Conservation (phyloP, 225 moss, liverwort and hornwort genomes). For the Pseudisothecium myosuroides region DNA sequence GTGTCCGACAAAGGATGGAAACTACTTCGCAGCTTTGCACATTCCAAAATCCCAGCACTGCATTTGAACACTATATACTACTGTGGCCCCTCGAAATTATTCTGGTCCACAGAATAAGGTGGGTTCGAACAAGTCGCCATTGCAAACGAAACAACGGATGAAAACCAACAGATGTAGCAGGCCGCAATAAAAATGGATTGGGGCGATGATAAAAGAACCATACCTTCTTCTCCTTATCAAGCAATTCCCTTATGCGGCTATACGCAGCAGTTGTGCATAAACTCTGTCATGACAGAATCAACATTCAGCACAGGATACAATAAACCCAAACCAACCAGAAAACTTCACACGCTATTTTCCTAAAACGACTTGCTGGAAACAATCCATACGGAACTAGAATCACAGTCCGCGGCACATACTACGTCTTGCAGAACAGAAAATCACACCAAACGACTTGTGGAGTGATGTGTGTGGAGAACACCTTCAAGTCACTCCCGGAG, state of each 20-base stretch:
- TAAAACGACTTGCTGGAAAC: neutral
- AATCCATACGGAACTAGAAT: neutral
- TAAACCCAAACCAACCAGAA: neutral
- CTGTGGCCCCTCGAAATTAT: too few species aligned
- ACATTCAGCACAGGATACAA: neutral
- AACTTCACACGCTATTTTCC: neutral
- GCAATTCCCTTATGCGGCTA: slow-evolving; percentile 73
- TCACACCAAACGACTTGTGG: neutral
- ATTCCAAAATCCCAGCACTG: neutral
- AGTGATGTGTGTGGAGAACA: neutral
- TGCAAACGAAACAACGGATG: neutral
- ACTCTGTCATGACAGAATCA: slow-evolving; percentile 24
- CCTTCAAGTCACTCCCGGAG: slow-evolving; percentile 97
- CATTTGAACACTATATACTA: neutral
- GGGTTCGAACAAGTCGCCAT: too few species aligned
- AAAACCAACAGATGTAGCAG: neutral
- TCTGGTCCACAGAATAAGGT: neutral
- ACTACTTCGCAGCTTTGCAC: neutral
- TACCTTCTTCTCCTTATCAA: slow-evolving; percentile 93
- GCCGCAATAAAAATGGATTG: neutral
- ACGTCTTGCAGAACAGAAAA: neutral
- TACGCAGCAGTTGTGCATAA: slow-evolving; percentile 92
- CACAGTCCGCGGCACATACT: neutral
- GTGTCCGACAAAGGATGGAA: neutral
- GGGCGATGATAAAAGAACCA: neutral